Evolutionary conservation across 2,329 filamentous ascomycete genomes (phyloP).

Genomic region (Trichophaea hybrida): DNA sequence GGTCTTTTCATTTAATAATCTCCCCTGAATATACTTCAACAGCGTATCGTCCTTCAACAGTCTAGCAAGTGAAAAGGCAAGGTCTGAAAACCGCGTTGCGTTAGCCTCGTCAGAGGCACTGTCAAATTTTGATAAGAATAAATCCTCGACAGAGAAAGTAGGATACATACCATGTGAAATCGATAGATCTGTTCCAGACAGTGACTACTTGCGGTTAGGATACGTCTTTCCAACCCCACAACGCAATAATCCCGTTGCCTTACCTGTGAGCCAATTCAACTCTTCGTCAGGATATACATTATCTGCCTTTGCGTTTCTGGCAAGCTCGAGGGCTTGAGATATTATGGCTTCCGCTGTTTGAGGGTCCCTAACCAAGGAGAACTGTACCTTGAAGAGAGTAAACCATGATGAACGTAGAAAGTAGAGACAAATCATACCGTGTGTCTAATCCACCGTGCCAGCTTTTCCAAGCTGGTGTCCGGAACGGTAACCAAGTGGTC

Average conservation of each 20-base stretch:
- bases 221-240: neutral
- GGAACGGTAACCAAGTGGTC: slow-evolving; percentile 47
- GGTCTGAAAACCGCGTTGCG: slow-evolving; percentile 48
- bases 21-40: slow-evolving; percentile 35
- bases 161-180: slow-evolving; percentile 24
- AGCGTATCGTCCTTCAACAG: slow-evolving; percentile 42
- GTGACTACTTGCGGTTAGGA: slow-evolving; percentile 11
- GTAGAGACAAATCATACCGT: neutral
- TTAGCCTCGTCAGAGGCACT: slow-evolving; percentile 40
- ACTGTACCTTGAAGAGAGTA: neutral
- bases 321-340: slow-evolving; percentile 18
- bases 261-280: slow-evolving; percentile 60
- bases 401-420: too few relatives aligned
- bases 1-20: slow-evolving; percentile 26
- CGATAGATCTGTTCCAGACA: slow-evolving; percentile 26
- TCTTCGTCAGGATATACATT: slow-evolving; percentile 49
- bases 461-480: slow-evolving; percentile 34
- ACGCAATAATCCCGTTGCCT: slow-evolving; percentile 24
- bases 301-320: slow-evolving; percentile 17
- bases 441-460: slow-evolving; percentile 25
- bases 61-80: slow-evolving; percentile 47
- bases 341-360: slow-evolving; percentile 14
- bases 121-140: slow-evolving; percentile 2
- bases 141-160: neutral
- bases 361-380: slow-evolving; percentile 1